These are phyloP conservation scores for Yarrowia porcina DNA, from an alignment of 805 yeast species.

Conservation along the genomic window DNA sequence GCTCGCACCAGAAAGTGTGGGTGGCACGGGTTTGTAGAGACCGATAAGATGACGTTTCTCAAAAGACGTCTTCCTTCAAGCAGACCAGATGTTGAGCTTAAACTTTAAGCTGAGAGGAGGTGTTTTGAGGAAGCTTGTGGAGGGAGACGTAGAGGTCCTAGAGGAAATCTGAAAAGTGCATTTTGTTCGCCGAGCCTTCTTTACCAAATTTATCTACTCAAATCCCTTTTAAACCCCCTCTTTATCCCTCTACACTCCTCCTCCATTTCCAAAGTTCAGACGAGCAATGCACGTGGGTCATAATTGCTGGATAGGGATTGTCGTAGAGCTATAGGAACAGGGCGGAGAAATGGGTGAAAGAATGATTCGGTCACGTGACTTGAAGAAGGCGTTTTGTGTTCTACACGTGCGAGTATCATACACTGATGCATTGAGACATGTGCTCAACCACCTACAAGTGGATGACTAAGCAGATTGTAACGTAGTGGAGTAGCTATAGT, in stretches of 20 bases:
- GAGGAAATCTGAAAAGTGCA: background rate
- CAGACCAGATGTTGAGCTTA: slow-evolving; percentile 6
- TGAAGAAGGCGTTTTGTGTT: too few species aligned
- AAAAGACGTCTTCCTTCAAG: background rate
- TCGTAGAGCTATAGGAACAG: background rate
- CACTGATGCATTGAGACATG: too few species aligned
- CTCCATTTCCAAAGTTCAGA: background rate
- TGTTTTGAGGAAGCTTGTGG: too few species aligned
- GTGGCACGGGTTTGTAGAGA: background rate
- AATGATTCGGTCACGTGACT: background rate
- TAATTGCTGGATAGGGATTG: background rate
- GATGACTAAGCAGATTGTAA: too few species aligned
- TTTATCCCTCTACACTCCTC: background rate
- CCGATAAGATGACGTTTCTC: background rate
- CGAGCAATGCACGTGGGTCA: slow-evolving; percentile 18
- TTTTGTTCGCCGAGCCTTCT: background rate
- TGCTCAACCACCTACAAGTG: too few species aligned
- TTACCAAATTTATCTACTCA: background rate
- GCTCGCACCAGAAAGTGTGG: too few species aligned
- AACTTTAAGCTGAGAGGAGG: background rate
- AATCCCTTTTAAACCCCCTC: too few species aligned
- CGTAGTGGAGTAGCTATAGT: too few species aligned
- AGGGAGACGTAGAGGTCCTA: background rate
- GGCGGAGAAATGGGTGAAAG: too few species aligned
- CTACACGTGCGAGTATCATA: too few species aligned